phyloP scores from a whole-genome alignment of 2,329 filamentous ascomycete genomes.

The Pseudogymnoascus sp. region DNA sequence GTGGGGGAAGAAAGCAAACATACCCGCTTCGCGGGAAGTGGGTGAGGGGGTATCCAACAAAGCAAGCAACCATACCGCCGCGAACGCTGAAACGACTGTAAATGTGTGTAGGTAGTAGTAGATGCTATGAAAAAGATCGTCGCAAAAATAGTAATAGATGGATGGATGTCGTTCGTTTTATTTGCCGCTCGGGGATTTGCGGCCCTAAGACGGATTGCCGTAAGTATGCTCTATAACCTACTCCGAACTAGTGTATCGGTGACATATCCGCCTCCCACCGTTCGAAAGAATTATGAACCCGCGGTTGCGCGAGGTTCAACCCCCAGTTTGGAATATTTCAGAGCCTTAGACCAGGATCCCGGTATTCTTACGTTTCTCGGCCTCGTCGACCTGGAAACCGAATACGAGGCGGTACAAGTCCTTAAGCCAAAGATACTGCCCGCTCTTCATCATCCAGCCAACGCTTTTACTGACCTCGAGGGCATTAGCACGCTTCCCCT shows the following conservation, averaged over 20 bases:
- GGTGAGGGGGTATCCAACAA: neutral
- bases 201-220: neutral
- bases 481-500: constrained; percentile 54
- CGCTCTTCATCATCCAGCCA: constrained; percentile 61
- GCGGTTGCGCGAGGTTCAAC: neutral
- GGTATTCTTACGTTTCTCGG: constrained; percentile 55
- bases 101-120: neutral
- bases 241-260: neutral
- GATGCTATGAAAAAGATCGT: neutral
- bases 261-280: too few species aligned
- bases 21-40: neutral
- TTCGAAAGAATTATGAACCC: neutral
- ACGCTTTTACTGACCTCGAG: constrained; percentile 76
- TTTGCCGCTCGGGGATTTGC: neutral
- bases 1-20: neutral
- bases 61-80: neutral
- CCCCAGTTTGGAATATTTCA: neutral
- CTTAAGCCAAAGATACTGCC: constrained; percentile 69
- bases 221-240: too few species aligned
- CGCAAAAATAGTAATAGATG: neutral
- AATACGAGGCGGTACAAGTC: constrained; percentile 82
- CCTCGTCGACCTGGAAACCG: constrained; percentile 74
- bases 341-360: constrained; percentile 46
- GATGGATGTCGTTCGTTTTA: neutral
- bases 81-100: constrained; percentile 5